Base-by-base conservation (phyloP, 257 asterid species). In the Solanum gandarillasii region DNA sequence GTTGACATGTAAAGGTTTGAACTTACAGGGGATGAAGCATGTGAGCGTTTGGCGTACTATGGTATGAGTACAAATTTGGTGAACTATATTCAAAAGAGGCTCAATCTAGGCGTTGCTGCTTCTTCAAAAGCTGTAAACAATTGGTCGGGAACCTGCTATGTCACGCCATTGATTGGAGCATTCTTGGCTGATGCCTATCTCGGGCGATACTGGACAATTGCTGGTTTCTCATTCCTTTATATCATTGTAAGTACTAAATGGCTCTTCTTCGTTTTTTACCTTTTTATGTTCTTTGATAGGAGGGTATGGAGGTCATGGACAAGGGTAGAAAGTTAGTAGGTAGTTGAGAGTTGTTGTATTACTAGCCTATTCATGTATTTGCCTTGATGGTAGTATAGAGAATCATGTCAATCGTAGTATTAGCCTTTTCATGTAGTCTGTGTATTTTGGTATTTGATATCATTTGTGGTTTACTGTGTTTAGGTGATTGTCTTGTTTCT, bases 1-100 rank as follows among this genome's bases (percentile, higher is more conserved):
- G 7, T 72, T 70, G 83, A 58, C 29, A 48, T 84, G 55, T 39
- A 29, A 20, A 23, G 6, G 76, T 41, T n/a, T 12, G 41, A 67
- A 58, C 1, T 83, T 10, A 90, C 90, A 95, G 98, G 93, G 25
- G 94, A 94, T 4, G 98, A 96, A 90, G 91, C 95, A 36, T 94
- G 96, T 32, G 98, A 96, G 94, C 89, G 98, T 88, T 90, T 96
- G 91, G 98, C 98, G 8, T 95, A 94, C 91, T 96, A 96, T 89
- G 98, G 98, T 36, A 95, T 96, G 98, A 89, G 98, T 88, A 92
- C 98, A 16, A 96, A 96, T 90, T 90, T 96, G 93, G 98, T 96
- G 48, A 94, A 93, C 89, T 96, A 93, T 89, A 90, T 96, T 5
- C 92, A 83, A 9, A 3, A 27, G 31, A 94, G 85, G 3, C 95